Percentiles rank a stretch among this genome's conserved stretches.
phyloP scores from a whole-genome alignment of 148 eudicot species.

The Limonium bicolor region DNA sequence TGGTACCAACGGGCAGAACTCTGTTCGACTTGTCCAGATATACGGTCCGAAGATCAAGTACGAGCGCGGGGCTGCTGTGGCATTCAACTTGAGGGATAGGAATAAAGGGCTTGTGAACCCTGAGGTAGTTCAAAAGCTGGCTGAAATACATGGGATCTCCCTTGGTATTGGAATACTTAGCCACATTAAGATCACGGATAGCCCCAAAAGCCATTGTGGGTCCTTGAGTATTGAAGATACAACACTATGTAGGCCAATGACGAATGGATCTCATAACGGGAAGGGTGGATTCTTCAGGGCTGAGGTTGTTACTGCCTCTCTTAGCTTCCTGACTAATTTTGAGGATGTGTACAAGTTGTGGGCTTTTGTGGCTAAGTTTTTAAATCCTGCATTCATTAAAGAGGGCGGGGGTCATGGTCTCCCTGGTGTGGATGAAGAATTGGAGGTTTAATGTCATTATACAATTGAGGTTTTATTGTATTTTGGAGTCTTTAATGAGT shows the following conservation, averaged over 20 bases:
- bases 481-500: constrained; percentile 1
- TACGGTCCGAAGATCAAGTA: constrained; percentile 95
- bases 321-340: constrained; percentile 67
- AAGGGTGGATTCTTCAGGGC: constrained; percentile 65
- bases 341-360: constrained; percentile 89
- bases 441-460: too few relatives aligned
- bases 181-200: constrained; percentile 57
- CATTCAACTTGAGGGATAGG: constrained; percentile 71
- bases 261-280: constrained; percentile 43
- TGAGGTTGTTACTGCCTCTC: constrained; percentile 95
- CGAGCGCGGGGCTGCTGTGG: constrained; percentile 93
- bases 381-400: constrained; percentile 50
- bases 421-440: constrained; percentile 43
- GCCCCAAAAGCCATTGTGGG: constrained; percentile 34
- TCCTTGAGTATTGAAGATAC: constrained; percentile 46
- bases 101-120: constrained; percentile 65
- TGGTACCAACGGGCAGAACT: constrained; percentile 22
- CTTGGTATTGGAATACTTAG: constrained; percentile 85
- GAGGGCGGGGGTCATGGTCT: constrained; percentile 57
- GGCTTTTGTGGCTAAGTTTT: constrained; percentile 87
- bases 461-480: background rate
- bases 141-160: constrained; percentile 62
- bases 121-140: constrained; percentile 73
- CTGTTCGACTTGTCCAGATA: constrained; percentile 57
- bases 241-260: constrained; percentile 78